Percentiles rank a stretch among this genome's conserved stretches.
Evolutionary conservation across 371 early-diverging fungal genomes (phyloP).

Genomic region (Enterospora canceri): DNA sequence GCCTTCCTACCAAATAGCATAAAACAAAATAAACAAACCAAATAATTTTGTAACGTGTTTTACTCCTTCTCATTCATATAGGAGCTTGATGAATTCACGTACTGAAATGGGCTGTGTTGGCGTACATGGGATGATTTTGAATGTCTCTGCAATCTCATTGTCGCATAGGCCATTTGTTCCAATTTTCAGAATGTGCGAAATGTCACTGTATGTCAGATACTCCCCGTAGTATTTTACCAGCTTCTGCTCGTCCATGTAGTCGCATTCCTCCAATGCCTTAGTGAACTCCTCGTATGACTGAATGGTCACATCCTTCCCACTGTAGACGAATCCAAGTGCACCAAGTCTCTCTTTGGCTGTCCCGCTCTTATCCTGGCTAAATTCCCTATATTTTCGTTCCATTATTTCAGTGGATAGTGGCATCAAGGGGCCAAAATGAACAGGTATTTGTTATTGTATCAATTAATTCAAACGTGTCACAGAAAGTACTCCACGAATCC

Average conservation of each 20-base stretch:
- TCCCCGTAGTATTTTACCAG: neutral
- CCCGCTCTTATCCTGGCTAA: neutral
- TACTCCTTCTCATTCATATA: conserved; percentile 11
- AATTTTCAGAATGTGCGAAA: conserved; percentile 5
- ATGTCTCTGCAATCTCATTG: conserved; percentile 12
- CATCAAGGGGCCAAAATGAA: neutral
- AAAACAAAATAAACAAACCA: too few species aligned
- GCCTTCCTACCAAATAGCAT: neutral
- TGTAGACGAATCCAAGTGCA: neutral
- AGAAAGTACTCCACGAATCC: conserved; percentile 8
- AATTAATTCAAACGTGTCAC: neutral
- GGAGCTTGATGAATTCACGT: neutral
- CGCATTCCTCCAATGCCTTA: neutral
- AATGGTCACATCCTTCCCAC: neutral
- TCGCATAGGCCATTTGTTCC: neutral
- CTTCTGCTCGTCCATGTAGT: neutral
- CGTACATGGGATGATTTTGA: neutral
- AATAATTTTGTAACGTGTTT: neutral
- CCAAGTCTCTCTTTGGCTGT: neutral
- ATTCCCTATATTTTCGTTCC: neutral
- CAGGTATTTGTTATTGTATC: neutral
- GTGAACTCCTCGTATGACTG: neutral
- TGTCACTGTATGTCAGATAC: neutral
- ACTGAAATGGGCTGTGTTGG: neutral
- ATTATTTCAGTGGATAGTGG: neutral